Evolutionary conservation across 2,329 filamentous ascomycete genomes (phyloP).

Genomic region (Waltergamsia citrina): DNA sequence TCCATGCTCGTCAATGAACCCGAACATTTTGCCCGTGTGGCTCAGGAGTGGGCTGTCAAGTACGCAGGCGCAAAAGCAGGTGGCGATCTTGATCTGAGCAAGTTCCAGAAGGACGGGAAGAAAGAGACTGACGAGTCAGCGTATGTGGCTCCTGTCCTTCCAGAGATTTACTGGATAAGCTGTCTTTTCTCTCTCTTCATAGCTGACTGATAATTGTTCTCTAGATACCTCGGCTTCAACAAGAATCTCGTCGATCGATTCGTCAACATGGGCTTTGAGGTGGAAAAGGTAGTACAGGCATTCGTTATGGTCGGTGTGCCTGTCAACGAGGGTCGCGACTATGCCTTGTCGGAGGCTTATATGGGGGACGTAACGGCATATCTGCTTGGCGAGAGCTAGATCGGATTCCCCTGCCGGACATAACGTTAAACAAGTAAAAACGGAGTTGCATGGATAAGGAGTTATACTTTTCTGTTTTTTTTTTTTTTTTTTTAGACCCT

Average conservation of each 20-base stretch:
- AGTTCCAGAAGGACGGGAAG: slow-evolving; percentile 18
- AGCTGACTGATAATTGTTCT: slow-evolving; percentile 4
- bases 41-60: slow-evolving; percentile 82
- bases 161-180: neutral
- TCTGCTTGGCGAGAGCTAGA: slow-evolving; percentile 44
- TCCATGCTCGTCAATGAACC: slow-evolving; percentile 77
- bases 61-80: slow-evolving; percentile 70
- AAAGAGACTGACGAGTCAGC: no score
- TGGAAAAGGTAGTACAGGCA: slow-evolving; percentile 76
- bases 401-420: neutral
- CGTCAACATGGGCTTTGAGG: slow-evolving; percentile 81
- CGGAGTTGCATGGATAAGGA: no score
- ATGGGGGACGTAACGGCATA: slow-evolving; percentile 85
- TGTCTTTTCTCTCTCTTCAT: neutral
- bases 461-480: no score
- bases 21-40: slow-evolving; percentile 68
- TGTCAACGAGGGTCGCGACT: slow-evolving; percentile 46
- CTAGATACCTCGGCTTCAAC: slow-evolving; percentile 84
- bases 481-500: no score
- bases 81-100: slow-evolving; percentile 23
- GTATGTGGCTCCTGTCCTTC: slow-evolving; percentile 13
- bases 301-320: slow-evolving; percentile 75
- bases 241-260: slow-evolving; percentile 76
- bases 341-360: slow-evolving; percentile 80
- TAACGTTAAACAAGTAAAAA: no score